Evolutionary conservation across 2,329 filamentous ascomycete genomes (phyloP), one percentile per base, ranked within the genome.

Genomic region (Talaromyces atroroseus): DNA sequence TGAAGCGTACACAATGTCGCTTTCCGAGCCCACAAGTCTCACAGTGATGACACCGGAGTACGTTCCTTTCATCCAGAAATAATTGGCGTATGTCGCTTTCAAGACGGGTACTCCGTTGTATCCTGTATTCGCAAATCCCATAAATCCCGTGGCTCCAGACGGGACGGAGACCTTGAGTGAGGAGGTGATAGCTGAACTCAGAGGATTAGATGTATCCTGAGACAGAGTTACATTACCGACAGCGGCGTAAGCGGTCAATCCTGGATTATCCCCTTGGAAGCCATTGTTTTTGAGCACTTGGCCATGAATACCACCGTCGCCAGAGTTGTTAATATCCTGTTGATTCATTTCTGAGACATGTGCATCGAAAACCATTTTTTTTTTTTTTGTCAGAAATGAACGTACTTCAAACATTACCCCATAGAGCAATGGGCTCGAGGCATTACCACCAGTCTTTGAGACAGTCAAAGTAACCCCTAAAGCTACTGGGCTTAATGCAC

Each of bases 81-180:
- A 78, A n/a, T 74, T 76, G 18, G 73, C 76, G 63, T 81, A 81
- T 42, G 72, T 73, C 58, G 79, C 75, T 21, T 69, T 66, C 6
- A 66, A 71, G 18, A 81, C 76, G 54, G 78, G 75, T 48, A 82
- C 79, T 3, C 79, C 79, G 76, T 77, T 80, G 66, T 75, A 79
- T 0, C 76, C 79, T 24, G 74, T 69, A 57, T 81, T 82, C 49
- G 73, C 65, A 56, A 81, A 74, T 1, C 79, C 79, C 34, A 76
- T 68, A 42, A 69, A 69, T 3, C 76, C 76, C 29, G 66, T 73
- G 23, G 58, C 56, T 3, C 50, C 58, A 5, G 58, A 14, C 0
- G 59, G 57, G 8, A 69, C 62, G 7, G 61, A 58, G 1, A 69
- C 63, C 4, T 57, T 59, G 6, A 71, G 62, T 1, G 68, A 66